Base-by-base conservation (phyloP, 2,329 filamentous ascomycete genomes). In the Penicillium sp. region DNA sequence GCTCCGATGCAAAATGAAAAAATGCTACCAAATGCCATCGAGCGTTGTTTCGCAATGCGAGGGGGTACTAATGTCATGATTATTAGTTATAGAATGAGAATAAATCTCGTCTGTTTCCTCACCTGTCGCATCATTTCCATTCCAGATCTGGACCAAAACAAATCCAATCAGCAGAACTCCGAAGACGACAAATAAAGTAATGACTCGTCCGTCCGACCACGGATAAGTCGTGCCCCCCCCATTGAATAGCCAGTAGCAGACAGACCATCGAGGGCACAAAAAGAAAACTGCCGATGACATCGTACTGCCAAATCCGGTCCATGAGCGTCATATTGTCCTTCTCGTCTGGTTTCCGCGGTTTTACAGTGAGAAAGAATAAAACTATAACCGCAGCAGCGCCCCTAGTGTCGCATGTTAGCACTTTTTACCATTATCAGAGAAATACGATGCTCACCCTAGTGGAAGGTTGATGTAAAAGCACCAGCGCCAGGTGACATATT, bases 1-100 rank as follows among this genome's bases (percentile, higher is more conserved):
- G 61, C 68, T 43, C 69, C 69, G 23, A 72, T 69, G 35, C 75
- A 69, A 55, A 72, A 68, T 5, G 62, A 59, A 63, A 68, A 73
- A 55, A 66, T 67, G 23, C 61, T 58, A 35, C 65, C 63, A 46
- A 65, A 61, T n/a, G 59, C 65, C 45, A 78, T 67, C 14, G 67
- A 66, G 33, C 74, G 67, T 42, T 74, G 62, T 46, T 65, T 68
- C 21, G 76, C 56, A 4, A 79, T 62, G 1, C 71, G 67, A 7
- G 52, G 58, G 33, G 64, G 42, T 62, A 79, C 57, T 40, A 76
- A 64, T 3, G 77, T n/a, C 45, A 26, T 42, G 9, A 28, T 35
- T 38, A 38, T n/a, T n/a, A n/a, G 12, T n/a, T n/a, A 5, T 14
- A 14, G 33, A 38, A 38, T 16, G 12, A 38, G 12, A 38, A n/a